Evolutionary conservation across 805 yeast genomes (phyloP).

Genomic region (Ogataea trehalophila): DNA sequence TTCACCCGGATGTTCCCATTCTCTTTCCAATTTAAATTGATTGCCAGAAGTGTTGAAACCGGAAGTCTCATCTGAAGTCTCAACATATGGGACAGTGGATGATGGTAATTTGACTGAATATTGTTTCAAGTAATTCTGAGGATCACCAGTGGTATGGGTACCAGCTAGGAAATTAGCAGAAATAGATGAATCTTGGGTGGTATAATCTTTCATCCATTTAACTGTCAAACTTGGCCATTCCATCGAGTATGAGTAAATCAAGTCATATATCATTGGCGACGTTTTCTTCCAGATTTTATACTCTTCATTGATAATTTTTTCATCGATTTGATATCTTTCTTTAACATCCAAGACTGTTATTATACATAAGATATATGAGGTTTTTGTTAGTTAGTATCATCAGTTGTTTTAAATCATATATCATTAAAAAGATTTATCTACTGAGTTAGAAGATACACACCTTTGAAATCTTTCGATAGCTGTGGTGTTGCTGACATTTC

Average conservation of each 20-base stretch:
- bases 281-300: constrained; percentile 82
- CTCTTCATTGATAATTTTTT: constrained; percentile 69
- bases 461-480: background rate
- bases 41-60: constrained; percentile 20
- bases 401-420: constrained; percentile 2
- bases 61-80: constrained; percentile 17
- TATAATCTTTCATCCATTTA: constrained; percentile 55
- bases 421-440: background rate
- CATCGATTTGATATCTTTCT: constrained; percentile 45
- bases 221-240: constrained; percentile 70
- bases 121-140: constrained; percentile 41
- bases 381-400: background rate
- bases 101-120: constrained; percentile 45
- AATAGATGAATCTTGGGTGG: constrained; percentile 7
- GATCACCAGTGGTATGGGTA: constrained; percentile 37
- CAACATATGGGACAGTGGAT: constrained; percentile 37
- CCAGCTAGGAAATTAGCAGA: constrained; percentile 39
- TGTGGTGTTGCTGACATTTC: background rate
- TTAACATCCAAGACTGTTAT: constrained; percentile 19
- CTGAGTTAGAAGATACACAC: background rate
- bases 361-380: background rate
- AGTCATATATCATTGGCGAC: constrained; percentile 71
- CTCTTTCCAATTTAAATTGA: constrained; percentile 39
- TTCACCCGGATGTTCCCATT: constrained; percentile 63
- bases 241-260: constrained; percentile 62